Evolutionary conservation across 1,284 basidiomycete genomes (phyloP).

Genomic region (Anthracocystis walkeri): DNA sequence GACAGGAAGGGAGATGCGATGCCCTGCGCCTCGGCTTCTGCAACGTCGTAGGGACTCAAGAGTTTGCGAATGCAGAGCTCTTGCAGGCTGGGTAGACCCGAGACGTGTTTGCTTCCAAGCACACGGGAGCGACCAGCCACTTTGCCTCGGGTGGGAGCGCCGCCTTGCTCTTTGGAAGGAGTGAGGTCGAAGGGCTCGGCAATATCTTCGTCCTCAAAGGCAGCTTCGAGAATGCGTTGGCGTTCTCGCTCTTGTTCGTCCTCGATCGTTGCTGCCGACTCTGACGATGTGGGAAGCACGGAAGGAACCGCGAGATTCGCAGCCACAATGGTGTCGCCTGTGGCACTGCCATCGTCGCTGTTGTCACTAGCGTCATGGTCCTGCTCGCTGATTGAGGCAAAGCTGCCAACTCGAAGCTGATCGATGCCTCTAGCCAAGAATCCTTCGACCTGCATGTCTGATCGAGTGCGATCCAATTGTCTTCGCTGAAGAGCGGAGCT

Average conservation of each 20-base stretch:
- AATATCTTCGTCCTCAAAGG: conserved; percentile 43
- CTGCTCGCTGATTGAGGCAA: conserved; percentile 31
- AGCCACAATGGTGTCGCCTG: conserved; percentile 20
- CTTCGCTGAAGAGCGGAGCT: conserved; percentile 20
- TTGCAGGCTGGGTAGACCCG: conserved; percentile 41
- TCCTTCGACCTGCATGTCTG: conserved; percentile 49
- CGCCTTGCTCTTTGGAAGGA: conserved; percentile 20
- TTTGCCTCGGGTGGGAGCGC: conserved; percentile 10
- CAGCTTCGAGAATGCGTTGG: conserved; percentile 49
- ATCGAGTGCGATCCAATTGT: conserved; percentile 37
- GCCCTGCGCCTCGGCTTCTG: conserved; percentile 26
- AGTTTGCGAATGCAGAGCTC: conserved; percentile 63
- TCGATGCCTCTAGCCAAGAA: conserved; percentile 48
- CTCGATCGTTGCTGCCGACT: not conserved
- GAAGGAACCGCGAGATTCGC: conserved; percentile 13
- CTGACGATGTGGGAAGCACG: not conserved
- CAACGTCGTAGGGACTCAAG: conserved; percentile 46
- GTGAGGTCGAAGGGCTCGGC: conserved; percentile 30
- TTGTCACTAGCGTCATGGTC: conserved; percentile 9
- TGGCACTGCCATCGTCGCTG: conserved; percentile 18
- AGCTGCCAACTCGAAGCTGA: conserved; percentile 23
- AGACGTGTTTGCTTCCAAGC: conserved; percentile 36
- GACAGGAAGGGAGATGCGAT: conserved; percentile 43
- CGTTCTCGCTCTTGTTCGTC: conserved; percentile 36
- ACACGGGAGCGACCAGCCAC: conserved; percentile 43